These are phyloP conservation scores for Strigomonas culicis DNA, from an alignment of 208 protist species.

Conservation along the genomic window DNA sequence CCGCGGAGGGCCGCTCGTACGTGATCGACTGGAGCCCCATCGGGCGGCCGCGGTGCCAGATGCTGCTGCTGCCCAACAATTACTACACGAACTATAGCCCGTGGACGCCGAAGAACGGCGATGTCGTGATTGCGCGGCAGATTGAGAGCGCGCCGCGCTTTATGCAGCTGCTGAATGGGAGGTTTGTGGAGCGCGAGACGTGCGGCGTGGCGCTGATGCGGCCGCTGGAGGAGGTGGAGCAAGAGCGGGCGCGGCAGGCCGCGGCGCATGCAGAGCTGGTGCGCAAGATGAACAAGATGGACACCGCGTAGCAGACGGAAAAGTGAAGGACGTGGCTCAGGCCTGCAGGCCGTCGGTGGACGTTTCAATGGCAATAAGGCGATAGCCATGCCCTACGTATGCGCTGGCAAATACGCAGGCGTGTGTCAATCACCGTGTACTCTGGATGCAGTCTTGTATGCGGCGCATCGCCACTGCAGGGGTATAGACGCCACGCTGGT, in stretches of 20 bases:
- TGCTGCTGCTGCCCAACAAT: constrained; percentile 75
- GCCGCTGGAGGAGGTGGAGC: constrained; percentile 51
- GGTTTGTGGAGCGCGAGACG: constrained; percentile 78
- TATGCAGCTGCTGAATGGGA: constrained; percentile 76
- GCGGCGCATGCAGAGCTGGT: constrained; percentile 7
- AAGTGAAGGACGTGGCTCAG: too few relatives aligned
- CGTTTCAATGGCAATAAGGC: too few relatives aligned
- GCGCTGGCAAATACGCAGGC: too few relatives aligned
- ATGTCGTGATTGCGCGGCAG: constrained; percentile 70
- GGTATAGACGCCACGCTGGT: too few relatives aligned
- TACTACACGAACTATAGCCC: constrained; percentile 83
- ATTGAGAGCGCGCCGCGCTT: constrained; percentile 63
- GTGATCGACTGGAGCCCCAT: constrained; percentile 81
- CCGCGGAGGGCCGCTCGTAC: constrained; percentile 46
- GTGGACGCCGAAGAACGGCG: constrained; percentile 82
- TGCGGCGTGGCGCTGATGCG: constrained; percentile 66
- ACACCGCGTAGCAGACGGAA: neutral
- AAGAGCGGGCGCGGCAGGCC: constrained; percentile 16
- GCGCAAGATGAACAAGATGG: neutral
- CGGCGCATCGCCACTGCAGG: too few relatives aligned
- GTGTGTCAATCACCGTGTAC: too few relatives aligned
- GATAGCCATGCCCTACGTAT: neutral
- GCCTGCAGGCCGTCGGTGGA: too few relatives aligned
- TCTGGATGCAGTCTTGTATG: too few relatives aligned
- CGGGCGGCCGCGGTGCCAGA: constrained; percentile 54